phyloP scores from a whole-genome alignment of 305 asterid genomes.

The Lippia alba region DNA sequence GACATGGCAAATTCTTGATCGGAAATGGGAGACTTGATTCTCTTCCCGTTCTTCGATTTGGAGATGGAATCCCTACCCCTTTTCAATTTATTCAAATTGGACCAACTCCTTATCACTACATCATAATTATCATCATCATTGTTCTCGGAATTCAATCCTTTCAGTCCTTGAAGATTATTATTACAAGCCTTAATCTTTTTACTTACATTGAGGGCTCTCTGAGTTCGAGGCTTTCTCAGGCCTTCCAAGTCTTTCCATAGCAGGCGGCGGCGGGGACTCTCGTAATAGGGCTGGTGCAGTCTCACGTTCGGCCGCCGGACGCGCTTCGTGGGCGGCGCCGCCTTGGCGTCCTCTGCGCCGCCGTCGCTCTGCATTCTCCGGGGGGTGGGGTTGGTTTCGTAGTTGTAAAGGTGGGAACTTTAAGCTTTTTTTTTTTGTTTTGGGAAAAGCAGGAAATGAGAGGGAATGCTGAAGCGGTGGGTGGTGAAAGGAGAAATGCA shows the following conservation, averaged over 20 bases:
- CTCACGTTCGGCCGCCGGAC: constrained; percentile 74
- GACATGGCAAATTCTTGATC: constrained; percentile 23
- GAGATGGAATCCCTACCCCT: constrained; percentile 45
- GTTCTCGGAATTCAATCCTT: constrained; percentile 35
- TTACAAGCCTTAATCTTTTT: constrained; percentile 15
- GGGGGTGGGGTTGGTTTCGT: neutral
- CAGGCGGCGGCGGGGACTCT: constrained; percentile 39
- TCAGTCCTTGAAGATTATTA: constrained; percentile 27
- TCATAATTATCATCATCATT: constrained; percentile 52
- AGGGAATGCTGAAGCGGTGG: constrained; percentile 18
- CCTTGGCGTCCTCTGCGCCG: constrained; percentile 33
- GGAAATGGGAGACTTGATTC: constrained; percentile 45
- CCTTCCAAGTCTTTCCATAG: constrained; percentile 38
- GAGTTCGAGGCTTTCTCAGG: constrained; percentile 43
- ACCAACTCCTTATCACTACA: constrained; percentile 68
- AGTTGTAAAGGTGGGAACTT: neutral
- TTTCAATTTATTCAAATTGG: constrained; percentile 28
- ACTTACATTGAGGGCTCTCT: constrained; percentile 29
- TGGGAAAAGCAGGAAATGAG: neutral
- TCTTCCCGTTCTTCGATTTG: constrained; percentile 39
- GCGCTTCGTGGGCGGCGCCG: constrained; percentile 49
- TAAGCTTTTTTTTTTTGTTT: neutral
- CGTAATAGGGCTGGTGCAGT: constrained; percentile 49
- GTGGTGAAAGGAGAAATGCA: neutral
- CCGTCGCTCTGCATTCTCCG: constrained; percentile 37